Base-by-base conservation (phyloP, 805 yeast species). In the Hanseniaspora pseudoguilliermondii region DNA sequence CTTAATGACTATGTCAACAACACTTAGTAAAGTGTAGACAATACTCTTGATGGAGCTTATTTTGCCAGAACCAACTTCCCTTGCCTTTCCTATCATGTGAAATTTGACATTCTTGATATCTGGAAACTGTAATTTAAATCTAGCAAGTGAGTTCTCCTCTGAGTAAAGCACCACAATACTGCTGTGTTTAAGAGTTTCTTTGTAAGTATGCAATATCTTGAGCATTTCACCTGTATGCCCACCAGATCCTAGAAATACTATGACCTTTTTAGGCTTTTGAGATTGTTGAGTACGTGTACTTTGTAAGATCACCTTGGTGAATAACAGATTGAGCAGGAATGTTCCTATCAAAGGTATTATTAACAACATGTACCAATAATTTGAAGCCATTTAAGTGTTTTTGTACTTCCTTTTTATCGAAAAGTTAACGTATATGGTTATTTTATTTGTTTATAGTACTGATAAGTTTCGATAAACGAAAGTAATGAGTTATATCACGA, bases 161-260 rank as follows among this genome's bases (percentile, higher is more conserved):
- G 69, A 65, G 39, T 65, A 66, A 7, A 70, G 67, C 7, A 68
- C 60, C 43, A 61, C 58, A 6, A 69, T 1, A 1, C 68, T 60
- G 58, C 78, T 80, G 3, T 75, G 75, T 6, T 78, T 68, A 0
- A 84, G 71, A 0, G 74, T 64, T 10, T 67, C 60, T 51, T 68
- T 62, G 40, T 77, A 70, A 7, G 66, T 65, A 5, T 65, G 59
- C 10, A 87, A 65, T 18, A 91, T 72, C 27, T 90, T 72, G n/a
- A 90, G 66, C 95, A 91, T 87, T 67, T 91, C 97, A 1, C 96
- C 97, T 0, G 97, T 89, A 64, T 89, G 97, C 2, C 97, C 97
- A 2, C 98, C 98, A 0, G 96, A 88, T 0, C 97, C 97, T 11
- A 91, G 69, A n/a, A 88, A 74, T 0, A 85, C 71, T 77, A 85